These are phyloP conservation scores for Paracoccidioides brasiliensis DNA, from an alignment of 2,329 filamentous ascomycete genomes.

Conservation along the genomic window DNA sequence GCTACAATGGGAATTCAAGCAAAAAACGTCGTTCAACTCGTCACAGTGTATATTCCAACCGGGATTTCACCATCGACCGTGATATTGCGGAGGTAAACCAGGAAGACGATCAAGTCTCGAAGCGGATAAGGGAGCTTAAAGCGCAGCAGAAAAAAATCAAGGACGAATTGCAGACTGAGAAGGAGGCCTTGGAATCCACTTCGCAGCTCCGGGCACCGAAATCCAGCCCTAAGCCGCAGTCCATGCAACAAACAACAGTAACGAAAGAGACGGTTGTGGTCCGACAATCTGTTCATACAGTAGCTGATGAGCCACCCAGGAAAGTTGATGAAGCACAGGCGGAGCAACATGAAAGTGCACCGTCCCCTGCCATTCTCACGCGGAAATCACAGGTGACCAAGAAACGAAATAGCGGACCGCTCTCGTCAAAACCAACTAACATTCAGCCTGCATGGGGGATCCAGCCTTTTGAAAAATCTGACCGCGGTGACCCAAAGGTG, in stretches of 20 bases:
- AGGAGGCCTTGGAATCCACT: constrained; percentile 14
- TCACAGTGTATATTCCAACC: constrained; percentile 28
- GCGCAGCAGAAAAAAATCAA: constrained; percentile 44
- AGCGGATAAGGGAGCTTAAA: constrained; percentile 44
- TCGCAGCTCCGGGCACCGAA: constrained; percentile 11
- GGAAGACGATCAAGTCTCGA: constrained; percentile 44
- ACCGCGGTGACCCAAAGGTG: constrained; percentile 17
- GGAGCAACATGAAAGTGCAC: constrained; percentile 49
- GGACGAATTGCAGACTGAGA: constrained; percentile 31
- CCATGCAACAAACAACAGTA: constrained; percentile 1
- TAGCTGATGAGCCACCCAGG: constrained; percentile 5
- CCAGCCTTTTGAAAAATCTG: constrained; percentile 13
- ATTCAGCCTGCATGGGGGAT: constrained; percentile 15
- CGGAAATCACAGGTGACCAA: constrained; percentile 32
- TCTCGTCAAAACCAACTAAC: constrained; percentile 18
- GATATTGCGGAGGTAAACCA: constrained; percentile 25
- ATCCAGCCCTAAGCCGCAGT: constrained; percentile 14
- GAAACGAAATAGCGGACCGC: constrained; percentile 16
- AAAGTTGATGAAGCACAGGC: constrained; percentile 19
- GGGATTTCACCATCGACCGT: constrained; percentile 28
- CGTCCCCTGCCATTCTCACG: constrained; percentile 55
- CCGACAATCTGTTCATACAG: background rate
- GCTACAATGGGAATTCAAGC: constrained; percentile 37
- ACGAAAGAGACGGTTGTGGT: background rate
- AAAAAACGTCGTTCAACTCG: constrained; percentile 43